Evolutionary conservation across 495 filamentous ascomycete genomes (phyloP), one percentile per base, ranked within the genome.

Genomic region (Tuber calosporum): DNA sequence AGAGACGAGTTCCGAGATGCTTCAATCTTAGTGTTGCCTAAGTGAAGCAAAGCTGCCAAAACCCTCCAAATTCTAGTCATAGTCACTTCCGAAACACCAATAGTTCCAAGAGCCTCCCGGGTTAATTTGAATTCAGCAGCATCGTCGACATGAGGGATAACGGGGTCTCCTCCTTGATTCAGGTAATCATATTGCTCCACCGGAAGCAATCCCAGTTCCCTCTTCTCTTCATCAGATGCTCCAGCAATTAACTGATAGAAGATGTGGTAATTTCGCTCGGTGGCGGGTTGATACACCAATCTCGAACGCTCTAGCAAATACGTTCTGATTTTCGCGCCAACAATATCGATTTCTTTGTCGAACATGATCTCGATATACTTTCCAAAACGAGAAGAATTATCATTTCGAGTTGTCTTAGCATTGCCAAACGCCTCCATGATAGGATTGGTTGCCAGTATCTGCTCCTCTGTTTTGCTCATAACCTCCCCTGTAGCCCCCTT

Each of bases 361-460:
- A 99, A 99, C 92, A 99, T 93, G 77, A 99, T 99, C 83, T 99
- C 95, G 77, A 99, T 97, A 81, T 99, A 99, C 86, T 99, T 99
- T 77, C 95, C 95, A 83, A 99, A 99, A 74, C 95, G 89, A 30
- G 94, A 97, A 7, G 95, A 99, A 83, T 99, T 99, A 85, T 99
- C 96, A 84, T 99, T 99, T 77, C 95, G 87, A 1, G 96, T 98
- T 4, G 95, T 99, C 85, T 99, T 99, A 40, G 95, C 95, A 85
- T 99, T 99, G 77, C 95, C 95, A 82, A 99, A 99, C 8, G 95
- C 93, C 87, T 99, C 95, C 96, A 99, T 98, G 79, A 99, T 96
- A 36, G 95, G 95, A 83, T 99, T 99, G 38, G 95, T 99, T 26
- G 95, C 95, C 78, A 99, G 84, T 80, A 99, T 99, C 79, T 94